A percentile compares a stretch with the other conserved stretches of the same genome.
phyloP scores from a whole-genome alignment of 2,329 filamentous ascomycete genomes.

The Aspergillus quadricinctus region DNA sequence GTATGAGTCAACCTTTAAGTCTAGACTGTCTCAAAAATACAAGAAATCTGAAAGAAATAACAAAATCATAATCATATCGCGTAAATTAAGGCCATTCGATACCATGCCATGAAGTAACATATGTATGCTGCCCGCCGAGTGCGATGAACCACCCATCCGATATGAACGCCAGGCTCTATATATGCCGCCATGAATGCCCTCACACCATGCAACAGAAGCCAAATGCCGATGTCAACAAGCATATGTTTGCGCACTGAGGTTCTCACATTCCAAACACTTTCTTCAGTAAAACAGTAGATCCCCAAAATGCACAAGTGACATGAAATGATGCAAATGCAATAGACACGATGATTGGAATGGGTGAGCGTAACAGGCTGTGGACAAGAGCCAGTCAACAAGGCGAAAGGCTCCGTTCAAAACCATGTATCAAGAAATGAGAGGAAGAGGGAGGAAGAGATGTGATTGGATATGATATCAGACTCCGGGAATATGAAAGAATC shows the following conservation, averaged over 20 bases:
- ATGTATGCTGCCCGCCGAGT: constrained; percentile 6
- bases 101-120: constrained; percentile 4
- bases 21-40: neutral
- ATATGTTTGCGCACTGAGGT: neutral
- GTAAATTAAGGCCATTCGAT: neutral
- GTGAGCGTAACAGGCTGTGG: neutral
- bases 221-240: neutral
- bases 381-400: neutral
- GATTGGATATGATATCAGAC: constrained; percentile 9
- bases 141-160: neutral
- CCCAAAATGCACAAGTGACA: neutral
- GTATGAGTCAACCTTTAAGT: neutral
- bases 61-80: neutral
- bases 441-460: neutral
- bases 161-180: constrained; percentile 13
- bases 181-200: constrained; percentile 5
- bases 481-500: neutral
- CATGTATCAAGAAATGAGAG: neutral
- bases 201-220: neutral
- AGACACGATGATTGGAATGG: neutral
- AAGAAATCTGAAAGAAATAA: neutral
- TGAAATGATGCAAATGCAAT: constrained; percentile 2
- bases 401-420: no score
- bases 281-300: neutral
- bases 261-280: neutral